Evolutionary conservation across 2,329 filamentous ascomycete genomes (phyloP), one percentile per base, ranked within the genome.

Genomic region (Xylaria sp.): DNA sequence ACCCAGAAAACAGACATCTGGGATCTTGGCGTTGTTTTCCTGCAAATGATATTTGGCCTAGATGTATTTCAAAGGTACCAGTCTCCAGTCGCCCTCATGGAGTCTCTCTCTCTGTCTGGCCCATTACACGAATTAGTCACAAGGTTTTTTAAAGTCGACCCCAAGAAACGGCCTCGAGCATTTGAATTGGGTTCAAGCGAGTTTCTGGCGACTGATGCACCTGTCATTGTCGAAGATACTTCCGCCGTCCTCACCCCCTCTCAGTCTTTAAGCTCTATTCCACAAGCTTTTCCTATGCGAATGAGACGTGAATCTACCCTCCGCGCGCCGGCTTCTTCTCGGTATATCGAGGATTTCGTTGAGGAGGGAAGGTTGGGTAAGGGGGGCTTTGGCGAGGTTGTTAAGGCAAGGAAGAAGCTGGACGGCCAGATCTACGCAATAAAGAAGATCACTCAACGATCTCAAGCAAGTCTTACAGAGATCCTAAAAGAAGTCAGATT

Each of bases 351-450:
- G 65, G 94, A 97, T 64, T 99, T 96, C 72, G 87, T 92, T 17
- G 92, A 97, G 72, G 87, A 94, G 67, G 91, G 91, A 13, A 85
- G 90, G 4, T 79, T 99, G 11, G 94, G 94, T 2, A 95, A 93
- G 70, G 94, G 94, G 40, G 94, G 93, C 0, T 99, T 96, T 73
- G 94, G 94, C 4, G 91, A 97, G 73, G 94, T 99, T 19, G 91
- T 97, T 50, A 95, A 96, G 71, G 93, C 93, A 2, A 85, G 93
- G 26, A 96, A 96, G 72, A 96, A 94, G 74, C 84, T 97, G 3
- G 94, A 97, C 69, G 91, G 91, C 0, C 90, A 92, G 53, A 88
- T 95, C 40, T 99, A 97, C 72, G 94, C 94, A 17, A 90, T 99
- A 69, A 99, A 99, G 72, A 97, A 97, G 70, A 94, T 99, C 57